Conservation (phyloP, 75 land plant genomes). For the Pinus albicaulis region DNA sequence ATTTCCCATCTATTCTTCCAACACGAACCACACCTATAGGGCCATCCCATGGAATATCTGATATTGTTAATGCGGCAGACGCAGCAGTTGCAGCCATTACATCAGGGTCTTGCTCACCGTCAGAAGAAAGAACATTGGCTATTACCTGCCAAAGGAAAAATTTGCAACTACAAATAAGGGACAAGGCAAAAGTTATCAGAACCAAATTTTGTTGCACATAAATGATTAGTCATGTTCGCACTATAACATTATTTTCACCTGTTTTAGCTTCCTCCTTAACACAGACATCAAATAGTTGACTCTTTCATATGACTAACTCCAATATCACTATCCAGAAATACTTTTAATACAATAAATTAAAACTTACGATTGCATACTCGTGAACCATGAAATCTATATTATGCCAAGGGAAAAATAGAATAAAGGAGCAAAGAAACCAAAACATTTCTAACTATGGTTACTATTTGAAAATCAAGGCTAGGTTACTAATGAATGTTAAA, state of each 20-base stretch:
- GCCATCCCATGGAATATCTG: slow-evolving; percentile 95
- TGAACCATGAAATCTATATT: background rate
- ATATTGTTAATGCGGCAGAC: slow-evolving; percentile 91
- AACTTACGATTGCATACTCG: too few relatives aligned
- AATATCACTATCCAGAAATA: background rate
- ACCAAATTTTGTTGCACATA: background rate
- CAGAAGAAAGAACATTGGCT: slow-evolving; percentile 87
- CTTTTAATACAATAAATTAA: too few relatives aligned
- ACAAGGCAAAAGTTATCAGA: background rate
- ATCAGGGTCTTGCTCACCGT: slow-evolving; percentile 97
- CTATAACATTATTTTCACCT: background rate
- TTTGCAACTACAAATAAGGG: background rate
- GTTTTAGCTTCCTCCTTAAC: background rate
- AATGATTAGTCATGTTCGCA: background rate
- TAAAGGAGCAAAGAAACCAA: background rate
- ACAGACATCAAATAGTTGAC: background rate
- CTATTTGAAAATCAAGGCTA: background rate
- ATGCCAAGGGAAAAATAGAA: background rate
- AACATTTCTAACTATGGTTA: background rate
- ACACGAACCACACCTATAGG: slow-evolving; percentile 90
- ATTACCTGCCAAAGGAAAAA: slow-evolving; percentile 44
- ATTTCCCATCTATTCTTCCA: slow-evolving; percentile 74
- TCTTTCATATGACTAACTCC: background rate
- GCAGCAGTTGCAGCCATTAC: slow-evolving; percentile 95
- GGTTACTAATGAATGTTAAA: too few relatives aligned